Conservation (phyloP, 2,329 filamentous ascomycete genomes). For the Laburnicola sp. region DNA sequence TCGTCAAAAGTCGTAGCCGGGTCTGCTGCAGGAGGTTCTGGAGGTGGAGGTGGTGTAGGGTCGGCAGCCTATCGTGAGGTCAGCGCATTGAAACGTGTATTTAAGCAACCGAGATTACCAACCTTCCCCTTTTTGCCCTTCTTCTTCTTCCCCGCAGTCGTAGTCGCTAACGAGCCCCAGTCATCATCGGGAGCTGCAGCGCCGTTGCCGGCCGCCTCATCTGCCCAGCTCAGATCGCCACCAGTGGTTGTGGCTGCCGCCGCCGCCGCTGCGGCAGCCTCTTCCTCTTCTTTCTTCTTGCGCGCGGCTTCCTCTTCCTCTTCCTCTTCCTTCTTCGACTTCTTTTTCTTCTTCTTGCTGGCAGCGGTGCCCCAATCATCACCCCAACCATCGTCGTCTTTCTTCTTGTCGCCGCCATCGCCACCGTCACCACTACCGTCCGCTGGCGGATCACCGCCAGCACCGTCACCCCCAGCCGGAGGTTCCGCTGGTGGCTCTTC, state of each 20-base stretch:
- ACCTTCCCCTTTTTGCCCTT: constrained; percentile 48
- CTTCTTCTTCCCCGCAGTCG: constrained; percentile 36
- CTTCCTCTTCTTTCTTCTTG: constrained; percentile 38
- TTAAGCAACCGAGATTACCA: constrained; percentile 38
- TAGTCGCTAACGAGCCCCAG: constrained; percentile 32
- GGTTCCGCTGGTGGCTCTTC: constrained; percentile 37
- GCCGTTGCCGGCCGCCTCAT: constrained; percentile 37
- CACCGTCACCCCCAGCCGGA: constrained; percentile 37
- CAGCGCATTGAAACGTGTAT: constrained; percentile 36
- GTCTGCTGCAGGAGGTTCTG: constrained; percentile 37
- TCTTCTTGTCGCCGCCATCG: constrained; percentile 39
- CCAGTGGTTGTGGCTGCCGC: constrained; percentile 29
- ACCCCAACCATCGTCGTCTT: constrained; percentile 42
- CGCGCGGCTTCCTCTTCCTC: constrained; percentile 46
- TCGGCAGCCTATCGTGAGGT: constrained; percentile 35
- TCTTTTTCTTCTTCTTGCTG: constrained; percentile 48
- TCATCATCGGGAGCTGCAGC: constrained; percentile 30
- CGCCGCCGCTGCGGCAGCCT: constrained; percentile 30
- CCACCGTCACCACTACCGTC: constrained; percentile 44
- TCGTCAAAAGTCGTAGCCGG: constrained; percentile 52
- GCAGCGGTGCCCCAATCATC: constrained; percentile 23
- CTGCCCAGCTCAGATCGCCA: constrained; percentile 35
- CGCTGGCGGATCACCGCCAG: constrained; percentile 40
- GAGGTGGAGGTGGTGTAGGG: constrained; percentile 28
- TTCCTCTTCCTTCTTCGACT: constrained; percentile 43